phyloP scores from a whole-genome alignment of 306 rosid species.

The Cicer yamashitae region DNA sequence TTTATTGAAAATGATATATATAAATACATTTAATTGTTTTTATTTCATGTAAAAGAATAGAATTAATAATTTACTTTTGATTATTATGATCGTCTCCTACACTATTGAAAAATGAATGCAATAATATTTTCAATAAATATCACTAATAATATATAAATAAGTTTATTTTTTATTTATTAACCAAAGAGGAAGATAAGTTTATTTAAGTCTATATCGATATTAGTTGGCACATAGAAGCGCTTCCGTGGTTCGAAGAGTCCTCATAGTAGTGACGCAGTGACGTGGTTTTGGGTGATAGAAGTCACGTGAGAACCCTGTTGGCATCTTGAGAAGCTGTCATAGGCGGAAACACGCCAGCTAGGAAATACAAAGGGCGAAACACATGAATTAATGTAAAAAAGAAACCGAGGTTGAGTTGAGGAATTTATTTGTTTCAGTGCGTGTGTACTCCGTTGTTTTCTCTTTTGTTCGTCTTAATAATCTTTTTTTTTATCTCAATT shows the following conservation, averaged over 20 bases:
- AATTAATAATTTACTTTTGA: no score
- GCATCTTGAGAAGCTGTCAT: conserved; percentile 11
- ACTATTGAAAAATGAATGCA: no score
- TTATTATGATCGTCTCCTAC: no score
- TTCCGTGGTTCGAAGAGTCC: not conserved
- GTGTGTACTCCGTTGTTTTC: not conserved
- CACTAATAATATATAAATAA: no score
- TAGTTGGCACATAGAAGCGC: not conserved
- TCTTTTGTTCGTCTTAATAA: conserved; percentile 3
- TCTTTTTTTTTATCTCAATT: not conserved
- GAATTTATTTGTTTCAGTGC: conserved; percentile 5
- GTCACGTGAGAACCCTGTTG: no score
- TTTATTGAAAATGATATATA: no score
- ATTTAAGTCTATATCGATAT: not conserved
- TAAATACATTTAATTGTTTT: no score
- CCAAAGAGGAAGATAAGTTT: no score
- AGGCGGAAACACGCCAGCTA: conserved; percentile 39
- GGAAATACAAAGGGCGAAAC: not conserved
- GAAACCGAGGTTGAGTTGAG: conserved; percentile 5
- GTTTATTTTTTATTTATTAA: no score
- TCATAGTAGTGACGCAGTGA: not conserved
- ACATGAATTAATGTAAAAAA: not conserved
- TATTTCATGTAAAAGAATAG: no score
- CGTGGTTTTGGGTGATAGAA: not conserved
- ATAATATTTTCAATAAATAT: no score